Base-by-base conservation (phyloP, 2,329 filamentous ascomycete species). In the Diplocarpon mali region DNA sequence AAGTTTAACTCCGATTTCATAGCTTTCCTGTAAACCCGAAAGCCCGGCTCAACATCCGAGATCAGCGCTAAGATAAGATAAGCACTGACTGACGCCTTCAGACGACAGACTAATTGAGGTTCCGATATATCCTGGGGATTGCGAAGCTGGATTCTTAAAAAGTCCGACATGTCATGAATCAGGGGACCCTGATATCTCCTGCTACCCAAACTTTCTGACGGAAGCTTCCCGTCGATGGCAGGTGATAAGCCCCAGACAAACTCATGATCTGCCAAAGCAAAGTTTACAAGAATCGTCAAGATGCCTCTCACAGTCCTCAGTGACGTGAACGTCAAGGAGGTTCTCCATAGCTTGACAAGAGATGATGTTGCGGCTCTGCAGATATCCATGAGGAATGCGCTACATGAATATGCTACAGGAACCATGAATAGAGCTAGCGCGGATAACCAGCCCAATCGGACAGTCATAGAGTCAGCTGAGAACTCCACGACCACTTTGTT, bases 331-430 rank as follows among this genome's bases (percentile, higher is more conserved):
- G 72, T 80, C 57, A 68, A 66, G 52, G 53, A 58, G 9, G 60
- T 81, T 29, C 65, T 81, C 32, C 72, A 78, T 54, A 67, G 62
- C 46, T 65, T 82, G 11, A 73, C 62, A 0, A 50, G 60, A 2
- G 67, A 71, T 2, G 74, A 81, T 56, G 67, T 76, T 32, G 67
- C 73, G 15, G 63, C 59, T 15, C 72, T 81, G 48, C 67, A 70
- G n/a, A 53, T 61, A 15, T 64, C 64, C 0, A 62, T 81, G 35
- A 66, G 67, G 42, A 62, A 64, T 43, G 70, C 76, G 1, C 69
- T 82, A 9, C 72, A 80, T 54, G 72, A 79, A 45, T 80, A 79
- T 61, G 80, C 78, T 3, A 77, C 72, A 2, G 71, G 71, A 38
- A 68, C 70, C 0, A 69, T 72, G 14, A 50, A 53, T 24, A 56